Evolutionary conservation across 345 rosid genomes (phyloP).

Genomic region (Syzygium grande): DNA sequence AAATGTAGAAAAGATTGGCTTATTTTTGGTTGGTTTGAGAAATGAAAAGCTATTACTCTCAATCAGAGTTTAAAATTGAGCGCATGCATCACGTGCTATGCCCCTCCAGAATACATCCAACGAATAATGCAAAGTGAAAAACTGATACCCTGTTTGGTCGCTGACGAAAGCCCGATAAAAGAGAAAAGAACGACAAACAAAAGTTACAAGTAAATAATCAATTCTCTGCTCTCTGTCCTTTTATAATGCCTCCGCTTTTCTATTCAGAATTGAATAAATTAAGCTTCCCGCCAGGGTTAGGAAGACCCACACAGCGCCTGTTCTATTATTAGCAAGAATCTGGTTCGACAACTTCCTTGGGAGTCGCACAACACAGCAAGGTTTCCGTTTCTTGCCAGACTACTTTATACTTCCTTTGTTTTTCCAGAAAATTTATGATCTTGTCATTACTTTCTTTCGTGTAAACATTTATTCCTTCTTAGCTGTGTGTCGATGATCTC

Average conservation of each 20-base stretch:
- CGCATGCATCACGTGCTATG: no score
- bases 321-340: neutral
- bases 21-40: no score
- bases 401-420: neutral
- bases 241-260: neutral
- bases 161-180: neutral
- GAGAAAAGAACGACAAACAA: neutral
- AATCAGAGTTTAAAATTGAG: no score
- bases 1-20: no score
- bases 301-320: neutral
- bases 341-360: neutral
- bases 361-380: neutral
- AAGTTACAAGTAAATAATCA: neutral
- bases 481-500: neutral
- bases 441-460: neutral
- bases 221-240: neutral
- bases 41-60: no score
- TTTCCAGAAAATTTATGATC: neutral
- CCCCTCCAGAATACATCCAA: neutral
- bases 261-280: neutral
- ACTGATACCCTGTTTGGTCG: neutral
- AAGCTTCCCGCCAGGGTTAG: neutral
- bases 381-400: neutral
- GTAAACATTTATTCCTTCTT: neutral
- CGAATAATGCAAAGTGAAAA: neutral